phyloP scores from a whole-genome alignment of 23 red algal species.

The Gracilaria vermiculophylla region DNA sequence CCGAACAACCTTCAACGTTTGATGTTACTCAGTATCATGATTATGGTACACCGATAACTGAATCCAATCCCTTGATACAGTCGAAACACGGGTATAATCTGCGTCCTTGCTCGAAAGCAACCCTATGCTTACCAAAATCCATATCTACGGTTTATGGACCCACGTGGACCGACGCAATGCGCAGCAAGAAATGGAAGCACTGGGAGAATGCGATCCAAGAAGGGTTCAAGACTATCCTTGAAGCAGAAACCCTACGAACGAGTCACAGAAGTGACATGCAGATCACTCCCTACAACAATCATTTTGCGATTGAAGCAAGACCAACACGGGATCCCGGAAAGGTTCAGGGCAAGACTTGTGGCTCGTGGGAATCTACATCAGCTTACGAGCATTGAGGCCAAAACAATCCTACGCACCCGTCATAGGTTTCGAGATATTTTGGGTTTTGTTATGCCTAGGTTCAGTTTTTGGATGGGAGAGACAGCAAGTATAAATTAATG shows the following conservation, averaged over 20 bases:
- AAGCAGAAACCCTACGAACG: not conserved
- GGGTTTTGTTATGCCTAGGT: not conserved
- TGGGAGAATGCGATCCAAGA: constrained; percentile 42
- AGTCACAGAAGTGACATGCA: not conserved
- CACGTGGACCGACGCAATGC: not conserved
- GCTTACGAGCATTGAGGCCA: not conserved
- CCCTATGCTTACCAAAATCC: not conserved
- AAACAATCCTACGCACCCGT: constrained; percentile 1
- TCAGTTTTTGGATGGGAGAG: not conserved
- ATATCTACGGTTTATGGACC: not conserved
- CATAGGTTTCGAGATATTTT: not conserved
- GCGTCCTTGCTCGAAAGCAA: not conserved
- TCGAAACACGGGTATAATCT: not conserved
- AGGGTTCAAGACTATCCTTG: not conserved
- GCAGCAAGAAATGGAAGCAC: not conserved
- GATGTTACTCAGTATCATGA: not conserved
- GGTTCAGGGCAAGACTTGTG: constrained; percentile 33
- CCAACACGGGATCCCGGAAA: not conserved
- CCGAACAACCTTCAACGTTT: not conserved
- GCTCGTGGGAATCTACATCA: constrained; percentile 27
- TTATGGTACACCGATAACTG: not conserved
- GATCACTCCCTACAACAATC: constrained; percentile 4
- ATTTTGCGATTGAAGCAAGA: constrained; percentile 46
- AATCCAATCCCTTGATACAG: too few relatives aligned
- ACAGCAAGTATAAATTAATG: constrained; percentile 26